Percentiles rank a stretch among this genome's conserved stretches.
Conservation (phyloP, 1,284 basidiomycete genomes). For the Spongispora temasekensis region DNA sequence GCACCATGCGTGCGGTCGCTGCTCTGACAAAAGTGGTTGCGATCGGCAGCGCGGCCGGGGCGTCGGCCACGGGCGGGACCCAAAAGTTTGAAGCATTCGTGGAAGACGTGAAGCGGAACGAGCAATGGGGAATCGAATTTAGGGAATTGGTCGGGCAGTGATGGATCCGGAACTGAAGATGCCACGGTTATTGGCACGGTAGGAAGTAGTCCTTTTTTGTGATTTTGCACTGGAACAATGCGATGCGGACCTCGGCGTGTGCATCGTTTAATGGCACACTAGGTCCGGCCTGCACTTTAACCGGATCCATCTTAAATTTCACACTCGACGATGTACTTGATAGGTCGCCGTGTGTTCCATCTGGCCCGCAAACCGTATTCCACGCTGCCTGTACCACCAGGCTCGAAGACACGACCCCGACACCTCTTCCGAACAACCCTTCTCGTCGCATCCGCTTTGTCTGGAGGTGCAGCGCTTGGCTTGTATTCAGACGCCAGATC, state of each 20-base stretch:
- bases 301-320: too few species aligned
- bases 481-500: constrained; percentile 30
- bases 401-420: constrained; percentile 1
- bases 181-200: neutral
- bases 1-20: constrained; percentile 82
- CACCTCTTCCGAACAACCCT: constrained; percentile 15
- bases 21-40: constrained; percentile 76
- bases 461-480: constrained; percentile 17
- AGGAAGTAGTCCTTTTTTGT: too few species aligned
- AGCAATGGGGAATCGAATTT: constrained; percentile 68
- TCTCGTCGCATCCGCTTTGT: constrained; percentile 21
- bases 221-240: too few species aligned
- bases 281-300: too few species aligned
- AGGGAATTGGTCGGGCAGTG: constrained; percentile 50
- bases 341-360: constrained; percentile 13
- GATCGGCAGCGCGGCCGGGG: constrained; percentile 54
- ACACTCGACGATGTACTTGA: constrained; percentile 10
- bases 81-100: constrained; percentile 75
- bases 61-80: constrained; percentile 42
- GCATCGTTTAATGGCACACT: too few species aligned
- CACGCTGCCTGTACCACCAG: neutral
- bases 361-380: constrained; percentile 7
- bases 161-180: neutral
- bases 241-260: too few species aligned
- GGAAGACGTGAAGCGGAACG: constrained; percentile 62